Conservation (phyloP, 2,329 filamentous ascomycete genomes). For the Teratosphaeria viscida region DNA sequence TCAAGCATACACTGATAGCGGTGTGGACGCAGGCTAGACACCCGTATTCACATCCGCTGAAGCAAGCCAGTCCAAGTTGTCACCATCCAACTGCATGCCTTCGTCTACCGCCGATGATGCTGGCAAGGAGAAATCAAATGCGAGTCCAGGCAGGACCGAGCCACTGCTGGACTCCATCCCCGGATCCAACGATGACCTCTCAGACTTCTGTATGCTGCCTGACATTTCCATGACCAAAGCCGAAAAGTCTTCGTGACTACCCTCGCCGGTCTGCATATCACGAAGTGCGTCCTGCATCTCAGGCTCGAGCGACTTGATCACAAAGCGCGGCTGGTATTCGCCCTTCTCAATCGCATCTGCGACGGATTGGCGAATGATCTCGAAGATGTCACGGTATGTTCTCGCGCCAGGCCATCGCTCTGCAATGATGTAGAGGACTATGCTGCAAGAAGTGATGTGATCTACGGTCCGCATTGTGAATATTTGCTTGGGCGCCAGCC, state of each 20-base stretch:
- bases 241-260: neutral
- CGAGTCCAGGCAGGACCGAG: neutral
- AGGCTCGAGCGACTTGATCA: neutral
- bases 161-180: neutral
- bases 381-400: constrained; percentile 2
- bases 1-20: neutral
- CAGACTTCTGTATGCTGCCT: neutral
- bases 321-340: neutral
- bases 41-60: neutral
- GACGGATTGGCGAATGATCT: neutral
- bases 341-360: neutral
- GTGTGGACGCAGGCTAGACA: too few species aligned
- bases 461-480: constrained; percentile 15
- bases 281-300: neutral
- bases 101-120: neutral
- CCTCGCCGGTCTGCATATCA: neutral
- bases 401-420: constrained; percentile 10
- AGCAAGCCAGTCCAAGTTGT: neutral
- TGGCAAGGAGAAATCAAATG: neutral
- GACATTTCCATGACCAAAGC: neutral
- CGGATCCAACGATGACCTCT: neutral
- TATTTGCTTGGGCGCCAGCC: constrained; percentile 15
- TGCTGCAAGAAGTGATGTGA: constrained; percentile 18
- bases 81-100: neutral
- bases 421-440: constrained; percentile 10